Base-by-base conservation (phyloP, 106 monocot species). In the Allium fistulosum region DNA sequence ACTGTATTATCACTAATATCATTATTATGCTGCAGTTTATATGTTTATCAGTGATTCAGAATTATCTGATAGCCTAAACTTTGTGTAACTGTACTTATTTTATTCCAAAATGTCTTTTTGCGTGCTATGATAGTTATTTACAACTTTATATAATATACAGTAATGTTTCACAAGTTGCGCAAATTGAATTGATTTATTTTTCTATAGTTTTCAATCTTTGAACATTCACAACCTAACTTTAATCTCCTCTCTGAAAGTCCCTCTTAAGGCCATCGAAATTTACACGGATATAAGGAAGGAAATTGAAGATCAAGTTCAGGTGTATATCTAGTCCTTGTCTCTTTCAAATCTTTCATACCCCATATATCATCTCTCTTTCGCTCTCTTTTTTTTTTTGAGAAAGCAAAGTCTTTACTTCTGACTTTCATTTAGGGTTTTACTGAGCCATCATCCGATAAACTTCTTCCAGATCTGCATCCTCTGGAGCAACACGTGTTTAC, bases 381-480 rank as follows among this genome's bases (percentile, higher is more conserved):
- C 69, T 13, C 53, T 46, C 15, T 48, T 13, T n/a, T 51, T 57
- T 66, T 49, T 14, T 13, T 71, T 22, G 2, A 4, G 37, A 5
- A 37, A 4, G 37, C 37, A 37, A 2, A 37, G 37, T 37, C 5
- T 5, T 37, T 37, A 37, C 37, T 4, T 37, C 37, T 37, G 37
- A 37, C 37, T 37, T 37, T 37, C 2, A 46, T 78, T 69, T 65
- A 97, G 97, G 89, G 84, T 14, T 97, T 89, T 78, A 81, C 84
- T 13, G 97, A 92, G 56, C 97, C 97, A 64, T 84, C 81, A 50
- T 97, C 97, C 26, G 97, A 92, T n/a, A 97, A 97, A 55, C 92
- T 97, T 79, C 97, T 97, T 78, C 97, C 97, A 61, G 97, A 97
- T 69, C 73, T 92, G 66, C 82, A 80, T 84, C 97, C 97, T 77